Evolutionary conservation across 1,284 basidiomycete species (phyloP), one percentile per base, ranked within the genome.

Genomic region (Cutaneotrichosporon curvatum): DNA sequence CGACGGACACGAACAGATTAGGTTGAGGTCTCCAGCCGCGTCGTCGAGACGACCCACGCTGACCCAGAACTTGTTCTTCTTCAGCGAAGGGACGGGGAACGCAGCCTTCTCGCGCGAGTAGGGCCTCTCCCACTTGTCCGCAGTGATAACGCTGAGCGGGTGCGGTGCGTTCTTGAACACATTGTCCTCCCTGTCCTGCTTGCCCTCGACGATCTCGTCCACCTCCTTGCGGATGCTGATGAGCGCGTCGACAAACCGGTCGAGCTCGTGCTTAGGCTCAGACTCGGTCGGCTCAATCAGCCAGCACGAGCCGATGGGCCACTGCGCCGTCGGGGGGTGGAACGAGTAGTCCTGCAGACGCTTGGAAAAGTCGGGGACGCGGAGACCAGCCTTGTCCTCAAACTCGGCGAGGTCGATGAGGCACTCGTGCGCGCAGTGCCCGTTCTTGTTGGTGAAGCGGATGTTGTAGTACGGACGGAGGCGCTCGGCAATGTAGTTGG

Each of bases 341-440:
- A 65, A 69, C 37, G 57, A 61, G 46, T 61, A 65, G 51, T 67
- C 69, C 50, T 70, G 90, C 43, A 97, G 75, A 47, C 94, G 82
- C 75, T 98, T 98, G 21, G 91, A 91, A 62, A 98, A 91, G 72
- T 98, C 94, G 36, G 81, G 83, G 16, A 97, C 92, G 70, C 91
- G 94, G 56, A 98, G 70, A 4, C 87, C 90, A 16, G 83, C 85
- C 40, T 75, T 72, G 65, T 89, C 87, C 59, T 92, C 88, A 63
- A 97, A 96, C 63, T 97, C 92, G 36, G 85, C 88, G 39, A 98
- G 78, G 63, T 98, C 94, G 59, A 98, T 87, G 53, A 98, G 74
- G 43, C 96, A 79, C 72, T 98, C 94, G 68, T 98, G 94, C 1
- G 94, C 94, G 45, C 95, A 92, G 33, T 87, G 82, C 11, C 83